Percentiles rank a stretch among this genome's conserved stretches.
These are phyloP conservation scores for Kurtzmaniella quercitrusa DNA, from an alignment of 1,139 yeast species.

Conservation along the genomic window DNA sequence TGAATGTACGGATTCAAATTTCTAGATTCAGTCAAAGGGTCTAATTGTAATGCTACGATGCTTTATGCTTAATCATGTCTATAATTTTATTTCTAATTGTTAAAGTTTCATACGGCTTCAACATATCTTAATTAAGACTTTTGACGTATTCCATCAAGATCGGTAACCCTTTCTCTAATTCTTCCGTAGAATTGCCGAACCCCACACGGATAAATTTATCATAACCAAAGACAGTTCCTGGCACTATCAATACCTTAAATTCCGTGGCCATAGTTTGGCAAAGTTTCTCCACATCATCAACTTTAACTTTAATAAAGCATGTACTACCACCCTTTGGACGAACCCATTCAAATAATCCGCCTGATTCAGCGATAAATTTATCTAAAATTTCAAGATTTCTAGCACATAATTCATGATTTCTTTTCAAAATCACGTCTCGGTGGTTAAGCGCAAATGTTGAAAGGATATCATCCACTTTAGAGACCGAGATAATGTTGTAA, in stretches of 20 bases:
- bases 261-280: constrained; percentile 33
- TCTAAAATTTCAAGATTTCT: constrained; percentile 34
- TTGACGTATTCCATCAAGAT: constrained; percentile 4
- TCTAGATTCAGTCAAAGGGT: no score
- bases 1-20: no score
- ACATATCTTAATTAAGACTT: not conserved
- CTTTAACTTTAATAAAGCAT: constrained; percentile 35
- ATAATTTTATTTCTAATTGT: not conserved
- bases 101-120: not conserved
- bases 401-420: constrained; percentile 36
- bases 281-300: constrained; percentile 26
- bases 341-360: constrained; percentile 35
- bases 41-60: no score
- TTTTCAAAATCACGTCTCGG: constrained; percentile 27
- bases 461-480: constrained; percentile 45
- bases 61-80: not conserved
- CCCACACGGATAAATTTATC: constrained; percentile 48
- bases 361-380: constrained; percentile 25
- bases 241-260: constrained; percentile 38
- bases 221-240: constrained; percentile 48
- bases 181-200: constrained; percentile 42
- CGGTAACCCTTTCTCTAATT: constrained; percentile 22
- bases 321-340: constrained; percentile 51
- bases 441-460: constrained; percentile 42
- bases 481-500: constrained; percentile 50